These are phyloP conservation scores for Helenozyma rhizophorensis DNA, from an alignment of 805 yeast genomes.

Conservation along the genomic window DNA sequence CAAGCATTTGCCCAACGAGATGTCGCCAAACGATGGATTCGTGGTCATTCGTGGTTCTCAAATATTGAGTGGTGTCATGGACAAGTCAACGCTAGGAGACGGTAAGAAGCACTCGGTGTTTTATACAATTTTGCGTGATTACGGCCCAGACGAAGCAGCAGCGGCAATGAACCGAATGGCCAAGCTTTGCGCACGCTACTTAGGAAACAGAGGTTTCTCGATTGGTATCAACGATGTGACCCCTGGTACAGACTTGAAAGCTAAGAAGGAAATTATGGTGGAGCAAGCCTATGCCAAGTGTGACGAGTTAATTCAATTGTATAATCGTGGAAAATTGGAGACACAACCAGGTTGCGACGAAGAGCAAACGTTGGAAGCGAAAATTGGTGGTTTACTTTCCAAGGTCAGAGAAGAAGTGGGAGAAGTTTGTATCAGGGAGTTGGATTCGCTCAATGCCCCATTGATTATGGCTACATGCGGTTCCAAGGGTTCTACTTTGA, in stretches of 20 bases:
- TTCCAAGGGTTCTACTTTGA: constrained; percentile 95
- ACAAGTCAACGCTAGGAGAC: constrained; percentile 92
- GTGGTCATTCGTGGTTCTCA: constrained; percentile 87
- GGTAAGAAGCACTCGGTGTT: constrained; percentile 97
- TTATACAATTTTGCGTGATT: constrained; percentile 90
- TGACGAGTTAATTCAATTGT: constrained; percentile 80
- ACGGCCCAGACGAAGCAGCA: constrained; percentile 96
- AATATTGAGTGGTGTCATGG: constrained; percentile 92
- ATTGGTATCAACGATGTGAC: constrained; percentile 98
- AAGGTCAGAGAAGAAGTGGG: constrained; percentile 99
- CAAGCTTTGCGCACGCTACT: constrained; percentile 90
- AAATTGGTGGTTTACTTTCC: constrained; percentile 92
- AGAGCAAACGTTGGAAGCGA: constrained; percentile 96
- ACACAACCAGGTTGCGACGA: constrained; percentile 99
- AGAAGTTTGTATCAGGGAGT: constrained; percentile 90
- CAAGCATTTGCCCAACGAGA: constrained; percentile 62
- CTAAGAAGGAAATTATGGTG: constrained; percentile 81
- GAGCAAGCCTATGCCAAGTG: constrained; percentile 87
- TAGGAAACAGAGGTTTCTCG: constrained; percentile 94
- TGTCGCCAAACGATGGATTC: constrained; percentile 97
- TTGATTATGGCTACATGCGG: constrained; percentile 99
- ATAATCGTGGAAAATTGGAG: constrained; percentile 82
- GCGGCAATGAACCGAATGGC: constrained; percentile 98
- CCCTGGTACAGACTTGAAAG: constrained; percentile 74
- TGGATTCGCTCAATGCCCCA: constrained; percentile 90